These are phyloP conservation scores for Trametes sanguinea DNA, from an alignment of 768 basidiomycete species.

Conservation along the genomic window DNA sequence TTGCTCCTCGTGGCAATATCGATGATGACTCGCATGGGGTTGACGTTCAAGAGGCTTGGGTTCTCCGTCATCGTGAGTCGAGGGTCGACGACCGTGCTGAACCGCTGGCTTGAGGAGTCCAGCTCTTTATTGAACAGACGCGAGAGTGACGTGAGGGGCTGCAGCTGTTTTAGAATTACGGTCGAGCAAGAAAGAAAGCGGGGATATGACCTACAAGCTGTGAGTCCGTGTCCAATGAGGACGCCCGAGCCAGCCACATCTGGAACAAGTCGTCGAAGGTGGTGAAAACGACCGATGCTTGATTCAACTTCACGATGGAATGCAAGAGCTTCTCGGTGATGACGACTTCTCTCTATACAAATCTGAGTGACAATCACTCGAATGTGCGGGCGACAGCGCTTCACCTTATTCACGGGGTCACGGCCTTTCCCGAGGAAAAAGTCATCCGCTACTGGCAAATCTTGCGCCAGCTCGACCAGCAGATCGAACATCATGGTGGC, in stretches of 20 bases:
- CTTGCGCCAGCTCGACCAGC: conserved; percentile 49
- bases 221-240: conserved; percentile 34
- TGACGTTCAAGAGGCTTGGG: conserved; percentile 34
- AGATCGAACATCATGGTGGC: conserved; percentile 53
- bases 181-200: conserved; percentile 2
- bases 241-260: conserved; percentile 56
- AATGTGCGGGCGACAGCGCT: background rate
- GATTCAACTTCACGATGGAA: conserved; percentile 54
- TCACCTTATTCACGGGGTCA: conserved; percentile 17
- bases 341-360: conserved; percentile 7
- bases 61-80: conserved; percentile 34
- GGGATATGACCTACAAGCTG: conserved; percentile 38
- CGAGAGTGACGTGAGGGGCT: conserved; percentile 57
- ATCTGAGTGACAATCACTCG: background rate
- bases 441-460: conserved; percentile 22
- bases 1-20: conserved; percentile 43
- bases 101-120: conserved; percentile 42
- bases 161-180: background rate
- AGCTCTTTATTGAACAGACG: conserved; percentile 59
- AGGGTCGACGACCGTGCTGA: conserved; percentile 40
- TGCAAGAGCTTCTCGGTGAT: conserved; percentile 40
- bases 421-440: conserved; percentile 19
- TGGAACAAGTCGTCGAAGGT: conserved; percentile 59
- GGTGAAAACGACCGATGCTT: conserved; percentile 55
- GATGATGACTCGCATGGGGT: conserved; percentile 58